Evolutionary conservation across 345 rosid species (phyloP).

Genomic region (Balakata baccata): DNA sequence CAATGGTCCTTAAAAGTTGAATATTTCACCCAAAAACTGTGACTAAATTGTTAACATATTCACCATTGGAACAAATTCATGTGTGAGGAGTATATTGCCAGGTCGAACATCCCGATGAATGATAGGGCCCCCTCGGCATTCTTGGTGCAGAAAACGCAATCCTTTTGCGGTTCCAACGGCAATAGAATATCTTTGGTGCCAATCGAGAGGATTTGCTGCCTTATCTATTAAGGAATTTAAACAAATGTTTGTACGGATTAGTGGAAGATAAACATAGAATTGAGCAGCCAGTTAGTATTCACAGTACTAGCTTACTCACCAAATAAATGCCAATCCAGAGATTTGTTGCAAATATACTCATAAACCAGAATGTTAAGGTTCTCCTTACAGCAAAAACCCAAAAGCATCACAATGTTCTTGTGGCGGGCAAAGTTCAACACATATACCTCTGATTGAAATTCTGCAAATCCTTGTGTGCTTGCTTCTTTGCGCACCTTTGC

Average conservation of each 20-base stretch:
- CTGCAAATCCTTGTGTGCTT: slow-evolving; percentile 50
- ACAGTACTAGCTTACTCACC: slow-evolving; percentile 30
- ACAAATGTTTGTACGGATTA: background rate
- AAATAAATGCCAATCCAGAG: slow-evolving; percentile 60
- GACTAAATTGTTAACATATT: slow-evolving; percentile 3
- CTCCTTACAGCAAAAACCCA: slow-evolving; percentile 65
- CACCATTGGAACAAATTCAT: slow-evolving; percentile 66
- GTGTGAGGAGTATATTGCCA: slow-evolving; percentile 59
- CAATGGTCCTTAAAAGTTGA: background rate
- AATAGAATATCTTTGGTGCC: slow-evolving; percentile 55
- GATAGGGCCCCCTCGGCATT: slow-evolving; percentile 59
- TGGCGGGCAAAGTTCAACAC: slow-evolving; percentile 57
- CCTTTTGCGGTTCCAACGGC: slow-evolving; percentile 65
- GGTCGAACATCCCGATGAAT: slow-evolving; percentile 61
- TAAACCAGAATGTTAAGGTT: slow-evolving; percentile 58
- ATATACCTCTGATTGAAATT: slow-evolving; percentile 52
- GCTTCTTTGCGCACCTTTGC: slow-evolving; percentile 60
- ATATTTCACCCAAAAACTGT: background rate
- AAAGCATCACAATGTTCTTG: slow-evolving; percentile 71
- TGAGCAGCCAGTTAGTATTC: too few relatives aligned
- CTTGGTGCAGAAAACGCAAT: slow-evolving; percentile 58
- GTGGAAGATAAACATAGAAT: too few relatives aligned
- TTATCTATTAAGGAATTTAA: slow-evolving; percentile 22
- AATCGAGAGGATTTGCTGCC: slow-evolving; percentile 40
- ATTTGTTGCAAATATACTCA: slow-evolving; percentile 65